phyloP scores from a whole-genome alignment of 2,329 filamentous ascomycete species.

The Cercospora zeae-maydis region DNA sequence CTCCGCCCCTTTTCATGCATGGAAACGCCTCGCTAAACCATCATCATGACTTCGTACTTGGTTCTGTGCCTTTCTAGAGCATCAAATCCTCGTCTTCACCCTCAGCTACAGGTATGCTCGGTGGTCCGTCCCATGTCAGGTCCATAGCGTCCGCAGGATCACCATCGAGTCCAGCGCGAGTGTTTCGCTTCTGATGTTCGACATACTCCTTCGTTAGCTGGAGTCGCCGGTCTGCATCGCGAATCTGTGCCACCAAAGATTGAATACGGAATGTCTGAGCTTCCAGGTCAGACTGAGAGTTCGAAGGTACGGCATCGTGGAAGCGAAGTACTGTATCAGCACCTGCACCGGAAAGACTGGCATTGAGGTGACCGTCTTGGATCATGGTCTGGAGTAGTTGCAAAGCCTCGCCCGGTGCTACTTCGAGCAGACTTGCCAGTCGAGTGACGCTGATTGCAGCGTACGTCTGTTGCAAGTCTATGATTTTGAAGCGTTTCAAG shows the following conservation, averaged over 20 bases:
- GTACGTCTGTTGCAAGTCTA: conserved; percentile 70
- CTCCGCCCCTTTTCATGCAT: background rate
- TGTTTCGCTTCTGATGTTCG: conserved; percentile 50
- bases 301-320: conserved; percentile 32
- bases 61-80: conserved; percentile 11
- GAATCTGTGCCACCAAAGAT: conserved; percentile 50
- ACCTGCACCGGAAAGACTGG: conserved; percentile 46
- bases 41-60: conserved; percentile 10
- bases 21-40: conserved; percentile 11
- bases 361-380: conserved; percentile 49
- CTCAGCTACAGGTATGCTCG: conserved; percentile 20
- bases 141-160: conserved; percentile 39
- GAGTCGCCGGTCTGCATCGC: conserved; percentile 54
- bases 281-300: conserved; percentile 39
- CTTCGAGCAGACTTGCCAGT: conserved; percentile 51
- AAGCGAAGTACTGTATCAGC: conserved; percentile 52
- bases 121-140: conserved; percentile 32
- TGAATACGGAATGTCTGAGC: conserved; percentile 51
- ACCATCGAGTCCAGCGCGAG: conserved; percentile 37
- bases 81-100: conserved; percentile 36
- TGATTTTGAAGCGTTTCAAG: conserved; percentile 72
- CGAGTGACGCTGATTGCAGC: conserved; percentile 56
- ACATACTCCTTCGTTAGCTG: conserved; percentile 59
- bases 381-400: conserved; percentile 55
- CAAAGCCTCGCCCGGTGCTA: conserved; percentile 50